Conservation (phyloP, 208 protist genomes). For the Crithidia sp. region DNA sequence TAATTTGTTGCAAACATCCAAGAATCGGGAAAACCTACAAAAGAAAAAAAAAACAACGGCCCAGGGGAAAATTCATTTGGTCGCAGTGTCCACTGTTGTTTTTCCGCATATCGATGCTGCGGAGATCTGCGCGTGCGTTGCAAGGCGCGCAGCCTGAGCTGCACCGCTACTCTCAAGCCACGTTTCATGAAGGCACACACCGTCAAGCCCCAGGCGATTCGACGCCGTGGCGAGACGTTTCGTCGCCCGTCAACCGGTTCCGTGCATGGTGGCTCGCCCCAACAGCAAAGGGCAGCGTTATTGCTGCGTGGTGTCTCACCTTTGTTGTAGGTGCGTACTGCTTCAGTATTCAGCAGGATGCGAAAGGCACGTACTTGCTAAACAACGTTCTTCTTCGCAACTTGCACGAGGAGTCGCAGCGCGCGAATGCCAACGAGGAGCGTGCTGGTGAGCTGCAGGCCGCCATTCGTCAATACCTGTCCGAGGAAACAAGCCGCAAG, state of each 20-base stretch:
- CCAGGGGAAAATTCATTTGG: too few species aligned
- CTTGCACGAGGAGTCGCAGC: slow-evolving; percentile 79
- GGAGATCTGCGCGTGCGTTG: slow-evolving; percentile 15
- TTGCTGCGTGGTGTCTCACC: slow-evolving; percentile 82
- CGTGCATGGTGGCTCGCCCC: slow-evolving; percentile 82
- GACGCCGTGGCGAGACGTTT: slow-evolving; percentile 83
- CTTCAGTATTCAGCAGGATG: slow-evolving; percentile 86
- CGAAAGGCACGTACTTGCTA: slow-evolving; percentile 86
- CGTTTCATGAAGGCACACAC: slow-evolving; percentile 89
- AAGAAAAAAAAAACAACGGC: too few species aligned
- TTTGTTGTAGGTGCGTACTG: slow-evolving; percentile 79
- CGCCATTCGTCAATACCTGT: slow-evolving; percentile 52
- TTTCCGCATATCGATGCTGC: slow-evolving; percentile 27
- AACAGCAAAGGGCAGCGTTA: slow-evolving; percentile 82
- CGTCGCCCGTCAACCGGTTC: slow-evolving; percentile 79
- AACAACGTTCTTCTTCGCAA: slow-evolving; percentile 88
- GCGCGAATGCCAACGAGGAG: slow-evolving; percentile 78
- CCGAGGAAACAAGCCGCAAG: slow-evolving; percentile 35
- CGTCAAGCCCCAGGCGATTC: slow-evolving; percentile 86
- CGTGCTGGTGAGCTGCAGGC: slow-evolving; percentile 60
- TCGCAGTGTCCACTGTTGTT: background rate
- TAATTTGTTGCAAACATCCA: too few species aligned
- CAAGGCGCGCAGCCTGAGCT: slow-evolving; percentile 71
- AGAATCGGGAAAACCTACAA: too few species aligned
- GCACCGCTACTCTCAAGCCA: slow-evolving; percentile 82